Conservation (phyloP, 176 grass and related monocot species). For the Sorghum bicolor region Sorghum_bicolor_NCBIv3 NC_012872.2:69342001-69342500, state of each 20-base stretch:
- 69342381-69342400: background rate
- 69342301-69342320: background rate
- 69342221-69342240: background rate
- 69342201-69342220: background rate
- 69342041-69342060: slow-evolving; percentile 99
- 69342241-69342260: background rate
- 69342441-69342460: background rate
- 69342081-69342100: slow-evolving; percentile 97
- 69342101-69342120: slow-evolving; percentile 99
- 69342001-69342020: slow-evolving; percentile 97
- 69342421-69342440: background rate
- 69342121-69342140: slow-evolving; percentile 68
- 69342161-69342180: slow-evolving; percentile 52
- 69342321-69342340: background rate
- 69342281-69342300: background rate
- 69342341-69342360: background rate
- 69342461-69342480: background rate
- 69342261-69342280: background rate
- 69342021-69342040: slow-evolving; percentile 99
- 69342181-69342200: background rate
- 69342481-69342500: background rate
- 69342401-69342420: background rate
- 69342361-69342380: background rate
- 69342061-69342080: slow-evolving; percentile 91
- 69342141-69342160: slow-evolving; percentile 94